Base-by-base conservation (phyloP, 108 stramenopile species). In the Nitzschia inconspicua region DNA sequence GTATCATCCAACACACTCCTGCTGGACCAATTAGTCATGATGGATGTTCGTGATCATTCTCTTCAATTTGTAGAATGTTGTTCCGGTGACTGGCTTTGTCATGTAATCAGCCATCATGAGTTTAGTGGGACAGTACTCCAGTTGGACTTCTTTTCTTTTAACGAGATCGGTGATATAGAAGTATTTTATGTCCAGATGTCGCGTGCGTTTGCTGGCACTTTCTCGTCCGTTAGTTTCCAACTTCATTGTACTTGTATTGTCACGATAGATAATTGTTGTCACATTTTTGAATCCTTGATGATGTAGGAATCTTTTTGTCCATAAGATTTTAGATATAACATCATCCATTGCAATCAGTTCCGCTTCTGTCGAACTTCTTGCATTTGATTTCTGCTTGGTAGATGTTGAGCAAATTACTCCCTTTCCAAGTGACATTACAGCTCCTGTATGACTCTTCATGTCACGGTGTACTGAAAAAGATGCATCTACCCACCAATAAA, bases 401-500 rank as follows among this genome's bases (percentile, higher is more conserved):
- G 71, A 81, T 1, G 31, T 13, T 0, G 28, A n/a, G 5, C 23
- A 37, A 7, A 58, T 28, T 13, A 50, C 58, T 22, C 83, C 83
- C 44, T 52, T 52, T 6, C 79, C 79, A 14, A 77, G 39, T 5
- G 73, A 56, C 65, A 80, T 60, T 26, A 19, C 40, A 19, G 42
- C 71, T 22, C 84, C 84, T 2, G 77, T 68, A 42, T 82, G 81
- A 27, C 81, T 73, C 26, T 44, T 30, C 41, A 68, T 65, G 57
- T 82, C 81, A 3, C 31, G 19, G 39, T 82, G 80, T 5, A 77
- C 74, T 20, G 74, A 74, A 52, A 57, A 73, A 39, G 75, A 50
- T 23, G 67, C 77, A 56, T 85, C 84, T 3, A 81, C 63, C 74
- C 76, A 81, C n/a, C n/a, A n/a, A n/a, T n/a, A n/a, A n/a, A n/a